Base-by-base conservation (phyloP, 106 monocot genomes). In the Dendrobium officinale region DNA sequence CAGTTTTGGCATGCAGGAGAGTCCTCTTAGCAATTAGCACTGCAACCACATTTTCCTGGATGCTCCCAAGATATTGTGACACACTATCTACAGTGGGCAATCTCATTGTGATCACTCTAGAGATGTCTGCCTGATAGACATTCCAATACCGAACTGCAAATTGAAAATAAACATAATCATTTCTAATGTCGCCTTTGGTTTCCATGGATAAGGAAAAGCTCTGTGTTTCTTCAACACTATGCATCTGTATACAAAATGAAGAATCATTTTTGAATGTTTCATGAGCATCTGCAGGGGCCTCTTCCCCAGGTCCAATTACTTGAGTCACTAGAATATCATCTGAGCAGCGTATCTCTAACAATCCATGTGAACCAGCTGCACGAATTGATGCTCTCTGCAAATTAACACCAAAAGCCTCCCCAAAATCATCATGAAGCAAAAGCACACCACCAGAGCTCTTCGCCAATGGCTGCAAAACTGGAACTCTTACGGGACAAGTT, bases 361-460 rank as follows among this genome's bases (percentile, higher is more conserved):
- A 80, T 13, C 99, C 99, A 86, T 95, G 95, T 37, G 95, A 99
- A 24, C 99, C 99, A 72, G 92, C 88, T 17, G 91, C 91, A 26
- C 99, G 86, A 18, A 84, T 80, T 41, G 95, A 86, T 77, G 99
- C 99, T 77, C 99, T 93, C 84, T 95, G 95, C 84, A 99, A 85
- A 81, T 99, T 99, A 56, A 99, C 95, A 85, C 99, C 99, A 90
- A 93, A 99, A 75, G 99, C 93, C 85, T 99, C 99, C 49, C 95
- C 99, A 87, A 99, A 99, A 85, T 99, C 99, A 87, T 99, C 99
- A 55, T 99, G 99, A 88, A 93, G 90, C 64, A 99, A 81, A 73
- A 99, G 75, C 18, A 95, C 93, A 22, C 99, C 99, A 85, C 99
- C 99, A 72, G 99, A 95, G 78, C 88, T 80, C 85, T 88, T 95